Conservation (phyloP, 2,329 filamentous ascomycete species). For the Arthroderma sp. region DNA sequence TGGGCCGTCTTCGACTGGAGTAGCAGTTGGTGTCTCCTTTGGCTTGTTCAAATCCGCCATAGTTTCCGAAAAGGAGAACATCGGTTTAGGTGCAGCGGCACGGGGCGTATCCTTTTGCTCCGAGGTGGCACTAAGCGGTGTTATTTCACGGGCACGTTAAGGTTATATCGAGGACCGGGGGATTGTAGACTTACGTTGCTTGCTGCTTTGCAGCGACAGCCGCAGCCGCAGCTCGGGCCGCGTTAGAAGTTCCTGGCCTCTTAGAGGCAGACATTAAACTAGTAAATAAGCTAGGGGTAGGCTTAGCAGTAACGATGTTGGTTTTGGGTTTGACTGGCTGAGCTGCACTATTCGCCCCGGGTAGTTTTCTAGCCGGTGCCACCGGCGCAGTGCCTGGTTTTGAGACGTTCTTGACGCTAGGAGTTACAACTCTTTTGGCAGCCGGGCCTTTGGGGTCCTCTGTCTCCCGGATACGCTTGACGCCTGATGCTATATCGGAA, state of each 20-base stretch:
- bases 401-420: slow-evolving; percentile 20
- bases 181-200: slow-evolving; percentile 17
- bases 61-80: slow-evolving; percentile 37
- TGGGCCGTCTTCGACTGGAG: slow-evolving; percentile 39
- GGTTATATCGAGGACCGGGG: background rate
- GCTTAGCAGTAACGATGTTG: slow-evolving; percentile 29
- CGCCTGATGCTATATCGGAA: slow-evolving; percentile 16
- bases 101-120: slow-evolving; percentile 25
- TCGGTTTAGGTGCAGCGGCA: slow-evolving; percentile 21
- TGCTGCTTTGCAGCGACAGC: slow-evolving; percentile 23
- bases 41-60: slow-evolving; percentile 42
- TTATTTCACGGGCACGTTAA: background rate
- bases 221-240: slow-evolving; percentile 32
- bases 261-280: slow-evolving; percentile 37
- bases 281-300: slow-evolving; percentile 32
- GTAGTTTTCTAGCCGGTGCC: background rate
- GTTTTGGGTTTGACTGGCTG: slow-evolving; percentile 24
- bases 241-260: slow-evolving; percentile 37
- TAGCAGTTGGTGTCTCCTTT: slow-evolving; percentile 39
- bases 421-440: slow-evolving; percentile 26
- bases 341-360: slow-evolving; percentile 10
- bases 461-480: slow-evolving; percentile 27
- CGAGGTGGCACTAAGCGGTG: slow-evolving; percentile 17
- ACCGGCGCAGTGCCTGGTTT: slow-evolving; percentile 9
- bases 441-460: slow-evolving; percentile 23